A percentile compares a stretch with the other conserved stretches of the same genome.
phyloP scores from a whole-genome alignment of 495 filamentous ascomycete genomes.

The Neurospora sp. region DNA sequence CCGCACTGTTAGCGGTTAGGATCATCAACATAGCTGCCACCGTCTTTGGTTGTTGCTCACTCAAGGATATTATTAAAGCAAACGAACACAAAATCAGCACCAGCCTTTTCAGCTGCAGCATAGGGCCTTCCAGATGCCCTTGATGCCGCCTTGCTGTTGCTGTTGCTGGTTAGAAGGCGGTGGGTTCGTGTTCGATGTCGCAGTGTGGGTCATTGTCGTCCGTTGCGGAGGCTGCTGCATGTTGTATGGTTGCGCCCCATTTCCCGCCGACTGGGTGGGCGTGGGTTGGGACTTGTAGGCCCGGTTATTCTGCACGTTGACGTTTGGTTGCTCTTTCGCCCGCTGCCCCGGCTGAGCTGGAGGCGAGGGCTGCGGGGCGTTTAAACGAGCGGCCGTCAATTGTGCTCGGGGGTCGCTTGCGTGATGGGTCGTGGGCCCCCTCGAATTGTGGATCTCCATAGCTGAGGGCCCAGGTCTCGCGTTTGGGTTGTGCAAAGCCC shows the following conservation, averaged over 20 bases:
- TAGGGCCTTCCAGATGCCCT: slow-evolving; percentile 72
- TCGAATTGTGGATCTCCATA: slow-evolving; percentile 60
- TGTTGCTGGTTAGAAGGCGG: slow-evolving; percentile 31
- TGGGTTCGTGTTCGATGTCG: slow-evolving; percentile 32
- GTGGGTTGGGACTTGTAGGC: not conserved
- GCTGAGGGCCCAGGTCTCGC: slow-evolving; percentile 64
- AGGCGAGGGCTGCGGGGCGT: slow-evolving; percentile 86
- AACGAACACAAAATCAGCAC: slow-evolving; percentile 7
- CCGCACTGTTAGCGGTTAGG: not conserved
- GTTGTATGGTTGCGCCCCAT: slow-evolving; percentile 35
- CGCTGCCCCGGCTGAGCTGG: slow-evolving; percentile 61
- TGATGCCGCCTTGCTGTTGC: slow-evolving; percentile 44
- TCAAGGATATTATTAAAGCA: slow-evolving; percentile 1
- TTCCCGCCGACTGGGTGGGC: not conserved
- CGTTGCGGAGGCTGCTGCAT: slow-evolving; percentile 70
- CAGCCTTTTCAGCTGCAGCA: slow-evolving; percentile 59
- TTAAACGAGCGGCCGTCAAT: slow-evolving; percentile 86
- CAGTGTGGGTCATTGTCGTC: slow-evolving; percentile 46
- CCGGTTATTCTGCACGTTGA: slow-evolving; percentile 26
- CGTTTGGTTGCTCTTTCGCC: slow-evolving; percentile 81
- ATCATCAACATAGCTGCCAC: not conserved
- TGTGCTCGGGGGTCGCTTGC: slow-evolving; percentile 42
- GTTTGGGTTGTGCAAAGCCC: slow-evolving; percentile 58
- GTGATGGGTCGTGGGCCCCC: slow-evolving; percentile 51
- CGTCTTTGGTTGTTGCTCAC: slow-evolving; percentile 7